These are phyloP conservation scores for Cornus kousa DNA, from an alignment of 148 eudicot species.

Conservation along the genomic window DNA sequence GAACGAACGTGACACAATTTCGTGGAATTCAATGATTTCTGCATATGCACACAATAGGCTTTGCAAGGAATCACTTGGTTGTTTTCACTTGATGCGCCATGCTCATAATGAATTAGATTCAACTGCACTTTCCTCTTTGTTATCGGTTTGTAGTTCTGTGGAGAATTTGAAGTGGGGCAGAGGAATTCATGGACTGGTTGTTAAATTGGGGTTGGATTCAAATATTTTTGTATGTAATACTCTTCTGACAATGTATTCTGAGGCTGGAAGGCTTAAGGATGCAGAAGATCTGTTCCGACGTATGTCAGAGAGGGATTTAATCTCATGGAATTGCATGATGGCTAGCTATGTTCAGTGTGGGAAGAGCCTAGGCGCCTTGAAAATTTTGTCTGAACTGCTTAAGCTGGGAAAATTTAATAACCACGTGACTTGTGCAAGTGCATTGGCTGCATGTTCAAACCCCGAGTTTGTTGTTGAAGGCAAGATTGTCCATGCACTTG, in stretches of 20 bases:
- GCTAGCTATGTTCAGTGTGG: slow-evolving; percentile 52
- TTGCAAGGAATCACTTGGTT: slow-evolving; percentile 44
- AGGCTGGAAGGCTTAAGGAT: slow-evolving; percentile 43
- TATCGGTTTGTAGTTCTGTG: slow-evolving; percentile 43
- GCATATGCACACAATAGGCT: slow-evolving; percentile 52
- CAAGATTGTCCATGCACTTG: slow-evolving; percentile 55
- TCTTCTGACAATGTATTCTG: slow-evolving; percentile 65
- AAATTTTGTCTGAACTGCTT: slow-evolving; percentile 35
- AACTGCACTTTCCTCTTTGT: slow-evolving; percentile 53
- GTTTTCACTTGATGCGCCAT: slow-evolving; percentile 54
- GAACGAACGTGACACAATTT: slow-evolving; percentile 64
- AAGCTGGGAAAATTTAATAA: slow-evolving; percentile 26
- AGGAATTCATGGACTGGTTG: slow-evolving; percentile 62
- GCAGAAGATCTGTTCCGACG: slow-evolving; percentile 40
- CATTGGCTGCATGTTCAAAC: slow-evolving; percentile 65
- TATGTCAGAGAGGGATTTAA: slow-evolving; percentile 60
- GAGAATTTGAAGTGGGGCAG: slow-evolving; percentile 52
- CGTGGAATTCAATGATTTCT: slow-evolving; percentile 76
- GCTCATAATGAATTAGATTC: slow-evolving; percentile 46
- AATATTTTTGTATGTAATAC: slow-evolving; percentile 62
- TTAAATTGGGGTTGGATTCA: slow-evolving; percentile 50
- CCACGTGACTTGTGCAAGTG: slow-evolving; percentile 64
- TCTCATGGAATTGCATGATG: slow-evolving; percentile 79
- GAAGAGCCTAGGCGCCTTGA: slow-evolving; percentile 45
- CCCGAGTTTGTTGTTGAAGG: slow-evolving; percentile 48